A percentile compares a stretch with the other conserved stretches of the same genome.
These are phyloP conservation scores for Jaltomata sinuosa DNA, from an alignment of 257 asterid genomes.

Conservation along the genomic window DNA sequence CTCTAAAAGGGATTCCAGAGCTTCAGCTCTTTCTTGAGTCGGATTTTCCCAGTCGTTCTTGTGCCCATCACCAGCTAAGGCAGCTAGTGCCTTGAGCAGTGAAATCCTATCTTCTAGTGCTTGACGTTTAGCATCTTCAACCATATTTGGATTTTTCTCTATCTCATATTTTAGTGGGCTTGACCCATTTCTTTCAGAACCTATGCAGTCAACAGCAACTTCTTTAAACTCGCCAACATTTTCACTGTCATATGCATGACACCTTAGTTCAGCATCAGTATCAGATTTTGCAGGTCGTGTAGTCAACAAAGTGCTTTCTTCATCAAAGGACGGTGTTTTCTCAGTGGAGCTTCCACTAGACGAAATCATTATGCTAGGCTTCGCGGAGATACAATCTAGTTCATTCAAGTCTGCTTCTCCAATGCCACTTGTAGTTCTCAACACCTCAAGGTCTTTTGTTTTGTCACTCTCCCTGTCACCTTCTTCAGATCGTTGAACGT, in stretches of 20 bases:
- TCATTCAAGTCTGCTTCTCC: slow-evolving; percentile 16
- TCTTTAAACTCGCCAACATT: neutral
- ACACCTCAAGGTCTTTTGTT: slow-evolving; percentile 19
- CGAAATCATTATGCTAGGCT: slow-evolving; percentile 1
- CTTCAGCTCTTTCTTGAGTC: slow-evolving; percentile 67
- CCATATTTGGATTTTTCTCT: slow-evolving; percentile 15
- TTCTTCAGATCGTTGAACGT: slow-evolving; percentile 18
- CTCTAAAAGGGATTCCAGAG: slow-evolving; percentile 88
- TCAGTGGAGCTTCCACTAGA: slow-evolving; percentile 10
- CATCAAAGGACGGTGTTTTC: slow-evolving; percentile 13
- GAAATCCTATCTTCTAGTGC: slow-evolving; percentile 14
- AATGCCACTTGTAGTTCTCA: slow-evolving; percentile 4
- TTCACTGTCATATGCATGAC: slow-evolving; percentile 14
- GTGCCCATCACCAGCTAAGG: slow-evolving; percentile 24
- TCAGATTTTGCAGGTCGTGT: slow-evolving; percentile 12
- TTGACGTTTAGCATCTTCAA: neutral
- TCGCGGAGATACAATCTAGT: slow-evolving; percentile 15
- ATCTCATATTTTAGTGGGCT: slow-evolving; percentile 8
- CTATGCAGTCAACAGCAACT: neutral
- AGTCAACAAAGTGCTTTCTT: slow-evolving; percentile 15
- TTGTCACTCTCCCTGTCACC: slow-evolving; percentile 17
- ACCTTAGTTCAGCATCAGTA: slow-evolving; percentile 27
- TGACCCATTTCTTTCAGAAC: slow-evolving; percentile 4
- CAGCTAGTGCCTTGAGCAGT: slow-evolving; percentile 12
- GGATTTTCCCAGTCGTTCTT: slow-evolving; percentile 25